Percentiles rank a stretch among this genome's conserved stretches.
Conservation (phyloP, 331 rosid species). For the Pyracantha coccinea region DNA sequence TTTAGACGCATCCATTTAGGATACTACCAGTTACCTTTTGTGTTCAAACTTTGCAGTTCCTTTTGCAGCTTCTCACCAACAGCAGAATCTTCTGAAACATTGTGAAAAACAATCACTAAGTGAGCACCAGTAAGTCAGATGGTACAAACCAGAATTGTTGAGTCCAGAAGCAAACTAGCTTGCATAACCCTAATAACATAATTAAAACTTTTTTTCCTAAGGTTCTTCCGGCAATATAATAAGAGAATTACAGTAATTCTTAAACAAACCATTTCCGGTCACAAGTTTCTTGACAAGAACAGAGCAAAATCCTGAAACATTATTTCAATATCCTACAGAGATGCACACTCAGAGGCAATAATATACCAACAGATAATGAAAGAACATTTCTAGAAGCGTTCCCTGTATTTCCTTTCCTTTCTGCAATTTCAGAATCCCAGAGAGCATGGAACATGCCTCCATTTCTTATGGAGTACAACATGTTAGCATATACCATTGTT, state of each 20-base stretch:
- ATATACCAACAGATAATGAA: neutral
- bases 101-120: neutral
- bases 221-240: neutral
- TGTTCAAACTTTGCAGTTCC: slow-evolving; percentile 73
- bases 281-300: neutral
- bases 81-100: slow-evolving; percentile 31
- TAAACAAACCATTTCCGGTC: neutral
- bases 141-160: neutral
- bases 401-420: neutral
- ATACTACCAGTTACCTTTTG: slow-evolving; percentile 43
- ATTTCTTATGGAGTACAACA: neutral
- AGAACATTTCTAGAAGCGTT: neutral
- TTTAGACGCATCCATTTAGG: neutral
- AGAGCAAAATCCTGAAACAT: neutral
- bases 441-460: neutral
- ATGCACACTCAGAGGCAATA: too few species aligned
- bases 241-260: neutral
- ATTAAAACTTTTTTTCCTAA: neutral
- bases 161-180: neutral
- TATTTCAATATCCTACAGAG: neutral
- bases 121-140: neutral
- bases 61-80: slow-evolving; percentile 72
- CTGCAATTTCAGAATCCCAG: neutral
- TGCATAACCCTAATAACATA: neutral
- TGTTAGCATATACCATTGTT: neutral